phyloP scores from a whole-genome alignment of 768 basidiomycete species.

The Kwoniella shandongensis region DNA sequence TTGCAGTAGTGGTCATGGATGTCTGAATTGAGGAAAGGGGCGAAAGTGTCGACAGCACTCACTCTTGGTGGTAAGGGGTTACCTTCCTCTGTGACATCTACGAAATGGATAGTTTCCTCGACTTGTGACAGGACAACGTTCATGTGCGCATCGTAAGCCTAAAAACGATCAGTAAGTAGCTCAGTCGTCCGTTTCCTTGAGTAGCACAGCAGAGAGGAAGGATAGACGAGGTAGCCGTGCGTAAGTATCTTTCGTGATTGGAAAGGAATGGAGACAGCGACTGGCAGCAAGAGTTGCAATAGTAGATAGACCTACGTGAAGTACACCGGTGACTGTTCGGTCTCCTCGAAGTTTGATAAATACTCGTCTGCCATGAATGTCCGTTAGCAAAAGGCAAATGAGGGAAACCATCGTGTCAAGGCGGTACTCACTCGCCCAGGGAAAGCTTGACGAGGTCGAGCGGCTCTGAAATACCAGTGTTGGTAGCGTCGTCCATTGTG shows the following conservation, averaged over 20 bases:
- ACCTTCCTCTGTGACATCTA: constrained; percentile 75
- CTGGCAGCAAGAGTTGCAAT: no score
- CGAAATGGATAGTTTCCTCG: constrained; percentile 94
- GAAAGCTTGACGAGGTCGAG: constrained; percentile 96
- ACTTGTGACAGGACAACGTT: constrained; percentile 97
- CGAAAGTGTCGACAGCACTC: background rate
- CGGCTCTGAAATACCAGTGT: constrained; percentile 63
- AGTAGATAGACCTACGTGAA: constrained; percentile 69
- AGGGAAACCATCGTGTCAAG: background rate
- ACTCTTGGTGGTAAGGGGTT: constrained; percentile 55
- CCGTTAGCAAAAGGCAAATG: background rate
- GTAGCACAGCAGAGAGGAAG: no score
- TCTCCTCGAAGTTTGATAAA: constrained; percentile 97
- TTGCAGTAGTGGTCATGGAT: no score
- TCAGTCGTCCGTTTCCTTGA: background rate
- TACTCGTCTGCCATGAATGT: constrained; percentile 64
- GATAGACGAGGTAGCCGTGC: no score
- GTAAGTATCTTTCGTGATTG: no score
- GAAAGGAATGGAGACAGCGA: no score
- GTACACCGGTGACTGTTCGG: constrained; percentile 81
- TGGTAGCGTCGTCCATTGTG: constrained; percentile 49
- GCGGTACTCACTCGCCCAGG: constrained; percentile 73
- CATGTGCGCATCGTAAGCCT: constrained; percentile 99
- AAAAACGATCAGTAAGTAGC: constrained; percentile 1
- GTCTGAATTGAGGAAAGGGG: background rate